These are phyloP conservation scores for Metschnikowia sp. DNA, from an alignment of 805 yeast genomes.

Conservation along the genomic window DNA sequence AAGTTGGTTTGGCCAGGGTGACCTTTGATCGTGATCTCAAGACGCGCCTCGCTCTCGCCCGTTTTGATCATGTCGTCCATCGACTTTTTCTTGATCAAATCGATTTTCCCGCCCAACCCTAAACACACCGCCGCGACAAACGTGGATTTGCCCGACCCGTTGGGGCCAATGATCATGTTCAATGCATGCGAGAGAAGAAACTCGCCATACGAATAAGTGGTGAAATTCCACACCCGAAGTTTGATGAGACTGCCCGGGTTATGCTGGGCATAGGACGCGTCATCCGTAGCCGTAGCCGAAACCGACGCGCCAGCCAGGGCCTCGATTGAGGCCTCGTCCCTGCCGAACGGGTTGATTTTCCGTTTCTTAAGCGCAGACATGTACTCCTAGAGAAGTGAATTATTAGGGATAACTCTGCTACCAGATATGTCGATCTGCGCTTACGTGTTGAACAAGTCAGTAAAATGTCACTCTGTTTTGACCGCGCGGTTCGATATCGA, in stretches of 20 bases:
- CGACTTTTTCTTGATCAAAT: slow-evolving; percentile 65
- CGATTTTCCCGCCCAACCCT: slow-evolving; percentile 79
- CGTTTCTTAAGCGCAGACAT: not conserved
- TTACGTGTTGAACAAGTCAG: no score
- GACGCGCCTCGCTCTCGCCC: slow-evolving; percentile 46
- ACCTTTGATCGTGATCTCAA: slow-evolving; percentile 52
- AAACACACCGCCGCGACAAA: slow-evolving; percentile 89
- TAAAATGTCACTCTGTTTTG: no score
- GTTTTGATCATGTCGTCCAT: slow-evolving; percentile 70
- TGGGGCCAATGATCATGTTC: slow-evolving; percentile 93
- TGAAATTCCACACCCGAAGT: slow-evolving; percentile 57
- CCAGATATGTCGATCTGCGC: no score
- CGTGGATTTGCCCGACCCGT: slow-evolving; percentile 94
- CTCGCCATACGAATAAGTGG: slow-evolving; percentile 66
- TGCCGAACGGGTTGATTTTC: slow-evolving; percentile 5
- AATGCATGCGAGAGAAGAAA: slow-evolving; percentile 77
- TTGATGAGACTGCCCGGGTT: slow-evolving; percentile 48
- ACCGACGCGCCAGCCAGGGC: not conserved
- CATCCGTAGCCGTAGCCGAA: not conserved
- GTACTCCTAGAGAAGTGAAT: no score
- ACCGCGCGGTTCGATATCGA: no score
- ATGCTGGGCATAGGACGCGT: slow-evolving; percentile 8
- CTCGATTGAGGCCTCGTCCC: not conserved
- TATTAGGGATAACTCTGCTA: no score
- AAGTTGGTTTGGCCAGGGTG: slow-evolving; percentile 30